Percentiles rank a stretch among this genome's conserved stretches.
These are phyloP conservation scores for Multifurca ochricompacta DNA, from an alignment of 768 basidiomycete species.

Conservation along the genomic window DNA sequence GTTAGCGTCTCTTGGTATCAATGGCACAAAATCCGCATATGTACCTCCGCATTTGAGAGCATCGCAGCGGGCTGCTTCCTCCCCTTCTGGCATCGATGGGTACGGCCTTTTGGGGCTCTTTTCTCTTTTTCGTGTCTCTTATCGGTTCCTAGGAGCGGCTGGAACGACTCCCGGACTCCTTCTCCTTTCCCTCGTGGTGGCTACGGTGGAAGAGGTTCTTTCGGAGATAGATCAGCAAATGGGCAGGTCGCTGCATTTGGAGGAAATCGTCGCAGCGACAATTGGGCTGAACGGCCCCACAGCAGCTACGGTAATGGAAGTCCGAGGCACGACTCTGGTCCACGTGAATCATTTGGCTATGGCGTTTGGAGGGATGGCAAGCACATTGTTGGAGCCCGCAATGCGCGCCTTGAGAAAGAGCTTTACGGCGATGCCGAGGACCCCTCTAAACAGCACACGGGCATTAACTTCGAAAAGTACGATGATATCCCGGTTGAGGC, in stretches of 20 bases:
- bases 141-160: slow-evolving; percentile 47
- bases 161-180: slow-evolving; percentile 63
- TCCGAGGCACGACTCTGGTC: slow-evolving; percentile 32
- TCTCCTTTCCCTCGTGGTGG: slow-evolving; percentile 47
- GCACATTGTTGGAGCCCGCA: slow-evolving; percentile 78
- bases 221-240: slow-evolving; percentile 36
- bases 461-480: slow-evolving; percentile 99
- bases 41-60: slow-evolving; percentile 85
- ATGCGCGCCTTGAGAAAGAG: slow-evolving; percentile 88
- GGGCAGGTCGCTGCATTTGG: slow-evolving; percentile 31
- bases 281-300: slow-evolving; percentile 30
- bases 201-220: slow-evolving; percentile 34
- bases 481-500: slow-evolving; percentile 99
- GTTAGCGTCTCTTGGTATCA: slow-evolving; percentile 69
- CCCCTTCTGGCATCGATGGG: slow-evolving; percentile 42
- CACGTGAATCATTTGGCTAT: slow-evolving; percentile 48
- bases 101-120: slow-evolving; percentile 27
- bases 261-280: slow-evolving; percentile 35
- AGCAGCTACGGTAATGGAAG: slow-evolving; percentile 33
- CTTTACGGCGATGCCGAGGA: slow-evolving; percentile 88
- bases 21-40: slow-evolving; percentile 66
- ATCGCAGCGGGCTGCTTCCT: slow-evolving; percentile 76
- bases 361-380: slow-evolving; percentile 87
- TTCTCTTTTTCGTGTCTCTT: not conserved
- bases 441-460: slow-evolving; percentile 84